Evolutionary conservation across 495 filamentous ascomycete genomes (phyloP), one percentile per base, ranked within the genome.

Genomic region (Neurospora sp.): DNA sequence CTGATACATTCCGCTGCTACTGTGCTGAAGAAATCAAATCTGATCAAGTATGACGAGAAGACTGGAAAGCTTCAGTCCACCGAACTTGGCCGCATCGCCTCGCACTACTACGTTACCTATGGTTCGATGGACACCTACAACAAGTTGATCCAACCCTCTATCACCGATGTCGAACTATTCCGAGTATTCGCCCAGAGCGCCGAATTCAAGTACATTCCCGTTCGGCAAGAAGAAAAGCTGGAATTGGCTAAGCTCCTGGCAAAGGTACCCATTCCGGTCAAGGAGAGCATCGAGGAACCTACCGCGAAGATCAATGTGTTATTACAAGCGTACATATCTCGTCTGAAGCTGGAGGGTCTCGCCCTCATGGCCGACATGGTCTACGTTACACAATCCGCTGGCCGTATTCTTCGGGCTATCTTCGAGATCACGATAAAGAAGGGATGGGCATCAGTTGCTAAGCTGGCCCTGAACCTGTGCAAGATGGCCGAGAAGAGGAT

Each of bases 401-500:
- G 96, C 17, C 93, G 96, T 85, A 97, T 99, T 75, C 86, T 98
- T 38, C 90, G 96, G 19, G 96, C 96, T 1, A 91, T 99, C 34
- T 99, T 98, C 76, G 96, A 99, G 81, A 98, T 99, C 59, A 92
- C 91, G 37, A 83, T 99, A 70, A 97, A 94, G 85, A 97, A 97
- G 81, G 95, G 94, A 21, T 99, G 95, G 96, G 88, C 96, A 9
- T 93, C 91, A 17, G 96, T 98, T 15, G 92, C 96, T 10, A 97
- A 95, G 84, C 92, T 91, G 73, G 94, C 96, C 6, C 86, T 99
- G 39, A 93, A 98, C 76, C 86, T 99, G 45, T 99, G 96, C 84
- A 99, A 99, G 84, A 98, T 97, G 94, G 95, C 95, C 3, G 96
- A 99, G 85, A 97, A 96, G 86, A 87, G 96, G 34, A 98, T 98